Conservation (phyloP, 768 basidiomycete genomes). For the Hirschioporus abietinus region DNA sequence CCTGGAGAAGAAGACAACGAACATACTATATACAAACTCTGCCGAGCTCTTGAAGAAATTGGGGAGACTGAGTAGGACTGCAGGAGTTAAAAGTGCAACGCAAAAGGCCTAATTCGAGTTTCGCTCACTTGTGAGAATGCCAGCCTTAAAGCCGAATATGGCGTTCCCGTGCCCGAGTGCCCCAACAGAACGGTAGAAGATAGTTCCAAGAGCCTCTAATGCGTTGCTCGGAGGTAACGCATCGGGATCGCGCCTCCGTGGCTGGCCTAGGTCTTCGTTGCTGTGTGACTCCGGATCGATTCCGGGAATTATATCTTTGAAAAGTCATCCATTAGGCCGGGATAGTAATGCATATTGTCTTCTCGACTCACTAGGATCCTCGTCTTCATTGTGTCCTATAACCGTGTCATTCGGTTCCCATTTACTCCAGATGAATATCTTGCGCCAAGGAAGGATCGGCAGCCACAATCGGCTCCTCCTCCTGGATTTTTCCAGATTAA, state of each 20-base stretch:
- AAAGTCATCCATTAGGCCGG: not conserved
- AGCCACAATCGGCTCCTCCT: constrained; percentile 48
- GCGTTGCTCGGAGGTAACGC: constrained; percentile 62
- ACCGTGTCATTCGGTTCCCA: constrained; percentile 40
- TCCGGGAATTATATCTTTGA: constrained; percentile 52
- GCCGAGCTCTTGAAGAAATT: constrained; percentile 51
- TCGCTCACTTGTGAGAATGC: constrained; percentile 48
- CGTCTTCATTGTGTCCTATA: constrained; percentile 51
- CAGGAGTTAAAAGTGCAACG: not conserved
- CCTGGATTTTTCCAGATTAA: constrained; percentile 46
- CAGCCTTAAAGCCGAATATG: constrained; percentile 69
- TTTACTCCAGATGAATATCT: constrained; percentile 36
- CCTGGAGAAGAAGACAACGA: not conserved
- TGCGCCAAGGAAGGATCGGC: constrained; percentile 33
- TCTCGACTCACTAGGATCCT: constrained; percentile 48
- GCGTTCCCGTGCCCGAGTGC: constrained; percentile 52
- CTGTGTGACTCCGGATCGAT: constrained; percentile 30
- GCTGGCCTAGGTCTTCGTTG: constrained; percentile 47
- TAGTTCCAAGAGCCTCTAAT: constrained; percentile 47
- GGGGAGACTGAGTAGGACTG: constrained; percentile 57
- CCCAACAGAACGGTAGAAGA: constrained; percentile 34
- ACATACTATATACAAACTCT: constrained; percentile 51
- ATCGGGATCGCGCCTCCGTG: constrained; percentile 63
- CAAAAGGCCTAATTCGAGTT: not conserved
- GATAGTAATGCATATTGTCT: not conserved